Conservation (phyloP, 352 stramenopile species). For the Globisporangium perplexum region DNA sequence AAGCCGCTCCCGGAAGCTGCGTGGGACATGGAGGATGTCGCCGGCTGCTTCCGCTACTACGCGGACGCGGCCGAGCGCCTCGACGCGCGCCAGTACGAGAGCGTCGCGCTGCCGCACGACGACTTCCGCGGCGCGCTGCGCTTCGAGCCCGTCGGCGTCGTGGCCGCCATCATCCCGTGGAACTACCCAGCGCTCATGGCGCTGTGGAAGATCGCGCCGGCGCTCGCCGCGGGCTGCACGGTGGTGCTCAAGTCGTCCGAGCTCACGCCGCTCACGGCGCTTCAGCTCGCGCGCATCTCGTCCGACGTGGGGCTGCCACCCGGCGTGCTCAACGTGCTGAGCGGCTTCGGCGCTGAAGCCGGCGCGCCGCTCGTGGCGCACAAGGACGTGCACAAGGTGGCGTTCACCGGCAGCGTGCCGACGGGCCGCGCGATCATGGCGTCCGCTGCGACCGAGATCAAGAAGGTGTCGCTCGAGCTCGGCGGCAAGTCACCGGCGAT, state of each 20-base stretch:
- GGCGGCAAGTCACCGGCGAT: constrained; percentile 89
- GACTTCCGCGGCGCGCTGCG: constrained; percentile 42
- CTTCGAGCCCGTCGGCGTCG: constrained; percentile 67
- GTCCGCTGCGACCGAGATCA: constrained; percentile 45
- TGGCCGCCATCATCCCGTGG: constrained; percentile 62
- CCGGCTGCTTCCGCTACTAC: constrained; percentile 60
- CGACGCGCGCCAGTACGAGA: constrained; percentile 46
- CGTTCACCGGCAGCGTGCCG: constrained; percentile 62
- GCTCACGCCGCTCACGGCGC: constrained; percentile 88
- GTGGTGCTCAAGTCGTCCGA: constrained; percentile 93
- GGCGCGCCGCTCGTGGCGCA: constrained; percentile 62
- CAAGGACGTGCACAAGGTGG: constrained; percentile 65
- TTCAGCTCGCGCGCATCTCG: constrained; percentile 64
- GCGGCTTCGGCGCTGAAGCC: constrained; percentile 50
- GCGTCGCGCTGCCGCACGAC: constrained; percentile 32
- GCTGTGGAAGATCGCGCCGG: constrained; percentile 76
- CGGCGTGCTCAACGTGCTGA: constrained; percentile 66
- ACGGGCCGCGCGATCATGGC: constrained; percentile 48
- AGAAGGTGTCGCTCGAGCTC: constrained; percentile 70
- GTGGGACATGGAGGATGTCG: constrained; percentile 71
- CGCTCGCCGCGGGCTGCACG: constrained; percentile 92
- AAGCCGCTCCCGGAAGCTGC: constrained; percentile 55
- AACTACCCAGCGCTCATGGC: constrained; percentile 65
- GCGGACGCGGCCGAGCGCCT: constrained; percentile 39
- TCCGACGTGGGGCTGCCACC: constrained; percentile 51